Base-by-base conservation (phyloP, 371 early-diverging fungal species). In the Lichtheimia corymbifera region DNA sequence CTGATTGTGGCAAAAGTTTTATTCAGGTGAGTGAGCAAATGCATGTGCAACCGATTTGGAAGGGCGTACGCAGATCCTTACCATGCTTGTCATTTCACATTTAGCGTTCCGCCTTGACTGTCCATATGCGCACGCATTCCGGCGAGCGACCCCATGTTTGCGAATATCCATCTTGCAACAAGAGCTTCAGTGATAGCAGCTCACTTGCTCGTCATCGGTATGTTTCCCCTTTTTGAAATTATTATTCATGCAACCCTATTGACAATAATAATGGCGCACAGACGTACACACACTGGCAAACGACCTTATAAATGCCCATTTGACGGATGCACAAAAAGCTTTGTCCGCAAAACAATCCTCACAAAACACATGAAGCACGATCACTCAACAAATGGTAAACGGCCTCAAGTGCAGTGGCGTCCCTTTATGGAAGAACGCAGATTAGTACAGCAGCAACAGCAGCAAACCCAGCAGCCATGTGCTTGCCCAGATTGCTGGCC, bases 101-200 rank as follows among this genome's bases (percentile, higher is more conserved):
- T 59, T 65, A 77, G 82, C 84, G 88, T 40, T 91, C 92, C 15
- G 92, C 92, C 35, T 76, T 91, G 62, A 89, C 87, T 1, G 91
- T 91, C 35, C 93, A 90, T 67, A 68, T 78, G 53, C 83, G 92
- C 57, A 91, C 92, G 1, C 92, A 91, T 71, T 83, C 92, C 2
- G 92, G 92, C 18, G 92, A 91, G 66, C 74, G 87, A 54, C 92
- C 92, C 18, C 92, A 91, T 70, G 66, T 77, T 40, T 91, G 92
- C 62, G 84, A 87, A 65, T 75, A 80, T 15, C 77, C 75, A 17
- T 77, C 75, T n/a, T 87, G 88, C 66, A 72, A 77, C 28, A 83
- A 82, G 58, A 71, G 80, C 13, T 88, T 88, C 68, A 84, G 85
- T 55, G 88, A 88, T 60, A 86, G 86, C 62, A 83, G 84, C 50